Conservation (phyloP, 495 filamentous ascomycete species). For the Lophiostoma macrostomum region DNA sequence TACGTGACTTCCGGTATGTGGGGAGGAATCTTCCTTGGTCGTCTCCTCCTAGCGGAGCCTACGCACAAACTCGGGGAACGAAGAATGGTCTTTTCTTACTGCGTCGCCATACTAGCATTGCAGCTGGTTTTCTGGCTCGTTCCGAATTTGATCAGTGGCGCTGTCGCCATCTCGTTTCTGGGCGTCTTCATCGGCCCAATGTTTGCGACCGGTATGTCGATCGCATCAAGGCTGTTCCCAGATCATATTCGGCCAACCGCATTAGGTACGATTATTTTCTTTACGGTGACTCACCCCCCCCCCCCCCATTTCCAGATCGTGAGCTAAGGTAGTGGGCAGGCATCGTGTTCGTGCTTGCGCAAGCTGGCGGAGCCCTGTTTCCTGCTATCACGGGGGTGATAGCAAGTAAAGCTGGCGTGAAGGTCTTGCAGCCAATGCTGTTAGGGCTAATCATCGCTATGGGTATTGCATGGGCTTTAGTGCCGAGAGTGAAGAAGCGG, state of each 20-base stretch:
- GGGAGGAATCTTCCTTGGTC: constrained; percentile 38
- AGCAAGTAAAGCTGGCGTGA: constrained; percentile 30
- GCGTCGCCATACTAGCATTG: constrained; percentile 49
- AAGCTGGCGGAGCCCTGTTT: constrained; percentile 30
- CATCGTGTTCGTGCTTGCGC: constrained; percentile 32
- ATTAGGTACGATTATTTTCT: constrained; percentile 6
- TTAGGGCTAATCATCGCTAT: constrained; percentile 19
- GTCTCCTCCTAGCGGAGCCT: constrained; percentile 52
- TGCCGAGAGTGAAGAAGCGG: constrained; percentile 13
- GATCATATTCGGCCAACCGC: constrained; percentile 16
- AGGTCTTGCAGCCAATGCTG: constrained; percentile 29
- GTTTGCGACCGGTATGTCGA: constrained; percentile 32
- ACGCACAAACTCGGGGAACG: constrained; percentile 54
- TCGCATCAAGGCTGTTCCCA: constrained; percentile 22
- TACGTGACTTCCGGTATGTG: constrained; percentile 27
- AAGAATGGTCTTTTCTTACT: constrained; percentile 52
- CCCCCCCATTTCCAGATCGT: background rate
- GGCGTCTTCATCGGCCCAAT: constrained; percentile 29
- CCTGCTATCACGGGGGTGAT: constrained; percentile 29
- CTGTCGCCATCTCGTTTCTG: constrained; percentile 16
- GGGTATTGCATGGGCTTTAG: constrained; percentile 19
- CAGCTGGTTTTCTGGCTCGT: constrained; percentile 59
- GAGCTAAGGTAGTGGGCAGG: no score
- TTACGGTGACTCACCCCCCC: background rate
- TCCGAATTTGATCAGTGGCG: constrained; percentile 24